Evolutionary conservation across 1,284 basidiomycete genomes (phyloP).

Genomic region (Leccinum laetum): DNA sequence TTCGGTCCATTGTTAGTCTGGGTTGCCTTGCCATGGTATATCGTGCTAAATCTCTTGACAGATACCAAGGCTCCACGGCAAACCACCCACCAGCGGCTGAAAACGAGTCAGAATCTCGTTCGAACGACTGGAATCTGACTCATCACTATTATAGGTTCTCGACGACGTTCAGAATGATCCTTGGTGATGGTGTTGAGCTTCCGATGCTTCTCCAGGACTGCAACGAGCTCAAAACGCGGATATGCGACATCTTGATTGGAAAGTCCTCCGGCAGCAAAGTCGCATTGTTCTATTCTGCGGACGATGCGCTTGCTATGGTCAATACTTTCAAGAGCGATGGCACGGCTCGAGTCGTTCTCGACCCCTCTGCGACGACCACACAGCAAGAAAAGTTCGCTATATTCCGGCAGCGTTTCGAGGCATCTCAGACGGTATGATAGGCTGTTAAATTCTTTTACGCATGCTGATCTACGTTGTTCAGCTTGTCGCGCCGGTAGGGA

Average conservation of each 20-base stretch:
- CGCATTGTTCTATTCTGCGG: conserved; percentile 53
- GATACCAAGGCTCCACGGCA: conserved; percentile 26
- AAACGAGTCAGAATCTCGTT: conserved; percentile 23
- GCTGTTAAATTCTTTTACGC: conserved; percentile 5
- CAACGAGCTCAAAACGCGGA: conserved; percentile 27
- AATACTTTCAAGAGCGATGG: conserved; percentile 51
- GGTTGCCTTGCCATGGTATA: neutral
- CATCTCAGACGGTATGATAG: conserved; percentile 49
- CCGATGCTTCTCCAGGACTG: conserved; percentile 42
- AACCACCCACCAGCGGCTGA: conserved; percentile 1
- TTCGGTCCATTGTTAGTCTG: conserved; percentile 55
- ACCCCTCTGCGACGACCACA: conserved; percentile 36
- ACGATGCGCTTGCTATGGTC: conserved; percentile 45
- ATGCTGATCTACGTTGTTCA: conserved; percentile 26
- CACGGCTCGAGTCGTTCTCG: conserved; percentile 43
- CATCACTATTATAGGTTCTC: conserved; percentile 16
- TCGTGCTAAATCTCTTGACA: conserved; percentile 18
- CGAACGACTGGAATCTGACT: conserved; percentile 2
- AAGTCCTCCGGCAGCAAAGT: conserved; percentile 42
- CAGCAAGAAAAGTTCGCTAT: conserved; percentile 43
- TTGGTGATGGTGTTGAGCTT: conserved; percentile 30
- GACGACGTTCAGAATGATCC: conserved; percentile 30
- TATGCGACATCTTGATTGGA: conserved; percentile 36
- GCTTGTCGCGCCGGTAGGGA: conserved; percentile 53
- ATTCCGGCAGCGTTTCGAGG: conserved; percentile 45